phyloP scores from a whole-genome alignment of 1,284 basidiomycete species.

The Puccinia novopanici region DNA sequence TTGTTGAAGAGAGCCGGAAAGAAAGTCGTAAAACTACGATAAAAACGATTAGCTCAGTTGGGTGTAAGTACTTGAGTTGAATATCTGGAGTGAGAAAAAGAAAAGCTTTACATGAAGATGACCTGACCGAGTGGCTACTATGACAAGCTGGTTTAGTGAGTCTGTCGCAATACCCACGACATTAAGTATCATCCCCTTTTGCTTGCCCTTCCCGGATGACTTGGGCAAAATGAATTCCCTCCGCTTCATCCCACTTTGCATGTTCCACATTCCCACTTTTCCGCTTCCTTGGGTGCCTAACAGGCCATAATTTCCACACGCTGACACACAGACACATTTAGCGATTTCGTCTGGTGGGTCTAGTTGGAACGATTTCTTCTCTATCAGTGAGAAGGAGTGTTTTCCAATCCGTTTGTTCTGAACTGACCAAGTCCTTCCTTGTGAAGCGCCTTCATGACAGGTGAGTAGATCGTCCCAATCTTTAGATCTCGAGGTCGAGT shows the following conservation, averaged over 20 bases:
- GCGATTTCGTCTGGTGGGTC: slow-evolving; percentile 65
- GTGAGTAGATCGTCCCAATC: slow-evolving; percentile 98
- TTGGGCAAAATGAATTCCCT: slow-evolving; percentile 70
- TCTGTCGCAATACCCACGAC: slow-evolving; percentile 85
- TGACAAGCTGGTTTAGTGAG: slow-evolving; percentile 75
- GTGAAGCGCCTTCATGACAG: slow-evolving; percentile 75
- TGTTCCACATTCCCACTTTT: slow-evolving; percentile 83
- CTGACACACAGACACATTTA: slow-evolving; percentile 76
- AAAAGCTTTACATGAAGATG: slow-evolving; percentile 72
- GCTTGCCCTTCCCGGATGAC: slow-evolving; percentile 63
- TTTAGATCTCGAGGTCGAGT: slow-evolving; percentile 77
- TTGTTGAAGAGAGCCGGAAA: slow-evolving; percentile 72
- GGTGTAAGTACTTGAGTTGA: background rate
- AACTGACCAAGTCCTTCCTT: slow-evolving; percentile 82
- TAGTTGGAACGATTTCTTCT: slow-evolving; percentile 56
- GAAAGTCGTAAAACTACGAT: slow-evolving; percentile 90
- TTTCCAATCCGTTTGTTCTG: slow-evolving; percentile 78
- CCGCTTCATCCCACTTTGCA: slow-evolving; percentile 88
- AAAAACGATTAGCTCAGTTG: slow-evolving; percentile 23
- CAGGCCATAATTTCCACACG: slow-evolving; percentile 94
- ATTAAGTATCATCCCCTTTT: slow-evolving; percentile 61
- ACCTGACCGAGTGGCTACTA: slow-evolving; percentile 84
- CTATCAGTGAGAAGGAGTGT: slow-evolving; percentile 61
- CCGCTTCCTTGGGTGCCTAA: slow-evolving; percentile 74
- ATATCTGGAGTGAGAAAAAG: background rate